Evolutionary conservation across 352 stramenopile genomes (phyloP), one percentile per base, ranked within the genome.

Genomic region (Phytopythium kandeliae): DNA sequence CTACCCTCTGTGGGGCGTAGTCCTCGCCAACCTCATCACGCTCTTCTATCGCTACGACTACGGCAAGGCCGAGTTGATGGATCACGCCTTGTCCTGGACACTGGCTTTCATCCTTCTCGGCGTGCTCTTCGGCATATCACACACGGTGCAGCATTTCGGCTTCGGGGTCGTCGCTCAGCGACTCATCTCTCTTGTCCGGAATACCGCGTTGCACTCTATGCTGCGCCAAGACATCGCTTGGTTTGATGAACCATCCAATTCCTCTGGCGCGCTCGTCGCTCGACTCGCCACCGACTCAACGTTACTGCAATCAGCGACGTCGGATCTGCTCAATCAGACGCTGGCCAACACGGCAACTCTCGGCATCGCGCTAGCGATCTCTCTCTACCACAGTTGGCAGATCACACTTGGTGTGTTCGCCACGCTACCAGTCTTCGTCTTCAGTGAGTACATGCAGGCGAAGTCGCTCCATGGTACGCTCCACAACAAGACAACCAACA

Each of bases 201-300:
- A 48, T 0, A 34, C 46, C 5, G 67, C 69, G 21, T 92, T 86
- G 50, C 19, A 53, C 13, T 57, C 69, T 4, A 91, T 94, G 63
- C 58, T 95, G 30, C 46, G 46, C 31, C 46, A 91, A 51, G 80
- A 95, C 34, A 63, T 92, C 22, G 78, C 63, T 3, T 95, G 80
- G 73, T 93, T 90, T 38, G 83, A 94, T 38, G 30, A 57, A 26
- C 58, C 80, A n/a, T 57, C 71, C 10, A 88, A 93, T 58, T 65
- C 67, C 5, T 71, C 79, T 0, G 82, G 83, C 0, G 79, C 79
- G 0, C 63, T 96, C 10, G 70, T 80, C 0, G 62, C 71, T 25
- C 67, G 79, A 0, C 70, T 96, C 10, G 64, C 84, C 0, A 87
- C 69, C 0, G 86, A 96, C 57, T 83, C 78, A 8, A 71, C 81